Evolutionary conservation across 345 rosid genomes (phyloP).

Genomic region (Dipteronia sinensis): DNA sequence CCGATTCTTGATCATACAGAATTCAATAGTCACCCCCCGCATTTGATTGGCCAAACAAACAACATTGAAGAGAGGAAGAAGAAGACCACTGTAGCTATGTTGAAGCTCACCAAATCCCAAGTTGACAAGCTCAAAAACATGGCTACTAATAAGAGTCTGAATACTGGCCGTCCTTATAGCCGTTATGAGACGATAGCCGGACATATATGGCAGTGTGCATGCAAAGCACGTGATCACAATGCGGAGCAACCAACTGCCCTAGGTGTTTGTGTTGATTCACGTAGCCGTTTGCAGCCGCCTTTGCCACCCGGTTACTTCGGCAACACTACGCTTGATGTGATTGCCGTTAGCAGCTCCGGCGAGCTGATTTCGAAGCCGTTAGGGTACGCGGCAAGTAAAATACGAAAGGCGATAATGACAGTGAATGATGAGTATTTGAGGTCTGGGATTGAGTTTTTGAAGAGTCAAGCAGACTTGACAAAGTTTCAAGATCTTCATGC

Average conservation of each 20-base stretch:
- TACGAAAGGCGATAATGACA: conserved; percentile 44
- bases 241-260: conserved; percentile 50
- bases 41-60: conserved; percentile 42
- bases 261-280: conserved; percentile 47
- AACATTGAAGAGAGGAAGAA: conserved; percentile 43
- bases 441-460: conserved; percentile 43
- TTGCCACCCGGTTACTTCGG: conserved; percentile 38
- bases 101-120: conserved; percentile 44
- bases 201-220: conserved; percentile 42
- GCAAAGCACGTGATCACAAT: conserved; percentile 41
- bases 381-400: conserved; percentile 39
- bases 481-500: conserved; percentile 58
- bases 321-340: conserved; percentile 49
- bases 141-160: conserved; percentile 36
- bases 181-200: conserved; percentile 41
- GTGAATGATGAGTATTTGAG: conserved; percentile 42
- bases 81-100: conserved; percentile 46
- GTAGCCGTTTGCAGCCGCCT: conserved; percentile 46
- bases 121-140: conserved; percentile 44
- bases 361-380: conserved; percentile 42
- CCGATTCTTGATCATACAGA: conserved; percentile 36
- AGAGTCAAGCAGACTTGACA: conserved; percentile 42
- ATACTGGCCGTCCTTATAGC: conserved; percentile 36
- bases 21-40: conserved; percentile 47
- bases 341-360: conserved; percentile 42